phyloP scores from a whole-genome alignment of 2,329 filamentous ascomycete genomes.

The Plectosphaerella sp. region DNA sequence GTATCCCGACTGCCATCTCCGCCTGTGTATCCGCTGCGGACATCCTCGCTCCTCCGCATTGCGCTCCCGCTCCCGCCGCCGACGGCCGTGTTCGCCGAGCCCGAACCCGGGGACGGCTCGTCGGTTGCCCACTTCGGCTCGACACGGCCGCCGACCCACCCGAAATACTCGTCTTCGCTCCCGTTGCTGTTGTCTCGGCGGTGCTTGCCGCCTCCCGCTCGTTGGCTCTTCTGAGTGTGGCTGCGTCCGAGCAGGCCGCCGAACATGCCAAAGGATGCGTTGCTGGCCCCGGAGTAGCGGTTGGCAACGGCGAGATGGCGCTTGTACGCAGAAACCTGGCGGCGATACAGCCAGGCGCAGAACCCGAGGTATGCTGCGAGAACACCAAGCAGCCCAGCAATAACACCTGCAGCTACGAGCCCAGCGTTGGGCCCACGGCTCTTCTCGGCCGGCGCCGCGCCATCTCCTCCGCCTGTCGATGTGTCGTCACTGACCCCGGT shows the following conservation, averaged over 20 bases:
- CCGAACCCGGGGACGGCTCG: constrained; percentile 15
- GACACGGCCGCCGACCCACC: constrained; percentile 23
- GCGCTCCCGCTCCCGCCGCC: constrained; percentile 13
- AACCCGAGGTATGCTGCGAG: constrained; percentile 63
- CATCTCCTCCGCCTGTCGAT: neutral
- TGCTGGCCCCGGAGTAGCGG: constrained; percentile 42
- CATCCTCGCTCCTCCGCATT: constrained; percentile 14
- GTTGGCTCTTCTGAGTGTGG: constrained; percentile 1
- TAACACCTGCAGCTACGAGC: constrained; percentile 43
- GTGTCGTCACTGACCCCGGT: constrained; percentile 30
- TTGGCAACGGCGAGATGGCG: constrained; percentile 63
- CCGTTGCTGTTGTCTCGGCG: constrained; percentile 14
- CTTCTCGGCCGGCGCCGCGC: neutral
- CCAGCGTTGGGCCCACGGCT: constrained; percentile 25
- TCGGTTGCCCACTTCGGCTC: constrained; percentile 24
- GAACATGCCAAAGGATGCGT: constrained; percentile 28
- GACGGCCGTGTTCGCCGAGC: constrained; percentile 14
- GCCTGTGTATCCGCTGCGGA: constrained; percentile 8
- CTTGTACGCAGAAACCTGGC: constrained; percentile 66
- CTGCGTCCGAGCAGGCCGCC: constrained; percentile 17
- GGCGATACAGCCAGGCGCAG: constrained; percentile 69
- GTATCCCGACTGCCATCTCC: constrained; percentile 19
- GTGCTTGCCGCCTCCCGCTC: constrained; percentile 7
- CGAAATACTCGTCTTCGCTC: constrained; percentile 17
- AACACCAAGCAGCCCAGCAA: constrained; percentile 62